Conservation (phyloP, 2,329 filamentous ascomycete genomes). For the Pseudogymnoascus sp. region DNA sequence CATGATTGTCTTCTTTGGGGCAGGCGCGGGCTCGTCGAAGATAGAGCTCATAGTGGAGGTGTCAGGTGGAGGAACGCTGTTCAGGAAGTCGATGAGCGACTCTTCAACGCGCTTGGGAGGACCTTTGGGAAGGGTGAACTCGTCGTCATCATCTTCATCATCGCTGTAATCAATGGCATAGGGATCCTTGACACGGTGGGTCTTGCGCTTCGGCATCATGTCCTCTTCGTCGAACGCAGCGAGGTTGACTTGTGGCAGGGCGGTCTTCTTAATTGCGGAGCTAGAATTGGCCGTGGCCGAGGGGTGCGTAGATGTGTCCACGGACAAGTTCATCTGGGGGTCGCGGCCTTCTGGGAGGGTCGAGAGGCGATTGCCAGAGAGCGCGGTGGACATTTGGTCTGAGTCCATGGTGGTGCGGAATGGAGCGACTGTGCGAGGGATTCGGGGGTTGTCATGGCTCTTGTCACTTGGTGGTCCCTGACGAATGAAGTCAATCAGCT, state of each 20-base stretch:
- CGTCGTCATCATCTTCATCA: conserved; percentile 30
- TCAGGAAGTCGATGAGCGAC: conserved; percentile 66
- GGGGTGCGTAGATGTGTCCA: conserved; percentile 44
- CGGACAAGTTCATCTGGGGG: conserved; percentile 34
- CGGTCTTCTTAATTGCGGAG: conserved; percentile 50
- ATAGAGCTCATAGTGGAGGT: conserved; percentile 5
- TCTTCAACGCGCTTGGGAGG: conserved; percentile 48
- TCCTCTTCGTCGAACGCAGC: conserved; percentile 22
- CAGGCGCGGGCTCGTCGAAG: background rate
- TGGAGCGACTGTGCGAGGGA: conserved; percentile 75
- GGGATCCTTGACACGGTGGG: conserved; percentile 73
- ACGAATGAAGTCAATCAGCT: conserved; percentile 92
- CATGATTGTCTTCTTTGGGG: conserved; percentile 44
- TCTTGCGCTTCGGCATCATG: conserved; percentile 64
- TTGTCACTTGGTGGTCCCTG: conserved; percentile 62
- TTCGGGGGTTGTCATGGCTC: conserved; percentile 56
- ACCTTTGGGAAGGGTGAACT: conserved; percentile 14
- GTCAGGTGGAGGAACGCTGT: conserved; percentile 57
- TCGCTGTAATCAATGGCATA: conserved; percentile 80
- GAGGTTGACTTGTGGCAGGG: conserved; percentile 26
- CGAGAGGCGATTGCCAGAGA: conserved; percentile 49
- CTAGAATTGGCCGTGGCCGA: conserved; percentile 60
- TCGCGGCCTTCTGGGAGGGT: conserved; percentile 47
- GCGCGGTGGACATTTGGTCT: conserved; percentile 58
- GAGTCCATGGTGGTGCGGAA: conserved; percentile 83